Evolutionary conservation across 148 eudicot genomes (phyloP), one percentile per base, ranked within the genome.

Genomic region (Amaranthus cruentus): DNA sequence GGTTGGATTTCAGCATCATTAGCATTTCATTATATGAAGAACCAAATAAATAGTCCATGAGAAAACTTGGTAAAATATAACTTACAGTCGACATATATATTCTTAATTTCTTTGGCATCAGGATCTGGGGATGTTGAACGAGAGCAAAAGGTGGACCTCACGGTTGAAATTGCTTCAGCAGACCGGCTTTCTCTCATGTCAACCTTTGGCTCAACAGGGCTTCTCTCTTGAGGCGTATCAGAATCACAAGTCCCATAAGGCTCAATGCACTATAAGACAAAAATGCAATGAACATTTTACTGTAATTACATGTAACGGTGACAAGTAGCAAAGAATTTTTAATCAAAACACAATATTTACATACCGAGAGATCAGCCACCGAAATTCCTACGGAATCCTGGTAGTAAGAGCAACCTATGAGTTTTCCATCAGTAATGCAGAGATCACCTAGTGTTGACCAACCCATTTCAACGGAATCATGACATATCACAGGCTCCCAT

Each of bases 21-120:
- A 28, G 38, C 38, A 28, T 28, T 28, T 28, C 38, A 28, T 28
- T 28, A 28, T 28, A 28, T 28, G 47, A 62, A 43, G 48, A 10
- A 62, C 38, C 66, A 62, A 42, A 28, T 60, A n/a, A 5, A 72
- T 49, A 46, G 7, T 28, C 46, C 13, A 55, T 9, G 38, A 70
- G 51, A 50, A 44, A 3, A 49, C 10, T 28, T 7, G 42, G 58
- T 53, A 28, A 14, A 64, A 73, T 49, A 80, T 48, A 59, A 87
- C 99, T 91, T 89, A 95, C 99, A 86, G 81, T 95, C 99, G 63
- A 95, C 88, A 66, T 95, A 95, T 56, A 95, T 95, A 68, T 88
- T 95, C 88, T 95, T 95, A 66, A 95, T 90, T 46, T 92, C 97
- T 81, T 88, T 90, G 56, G 82, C 81, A 72, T 95, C 98, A 62